Evolutionary conservation across 2,329 filamentous ascomycete genomes (phyloP).

Genomic region (Colletotrichum eleusines): DNA sequence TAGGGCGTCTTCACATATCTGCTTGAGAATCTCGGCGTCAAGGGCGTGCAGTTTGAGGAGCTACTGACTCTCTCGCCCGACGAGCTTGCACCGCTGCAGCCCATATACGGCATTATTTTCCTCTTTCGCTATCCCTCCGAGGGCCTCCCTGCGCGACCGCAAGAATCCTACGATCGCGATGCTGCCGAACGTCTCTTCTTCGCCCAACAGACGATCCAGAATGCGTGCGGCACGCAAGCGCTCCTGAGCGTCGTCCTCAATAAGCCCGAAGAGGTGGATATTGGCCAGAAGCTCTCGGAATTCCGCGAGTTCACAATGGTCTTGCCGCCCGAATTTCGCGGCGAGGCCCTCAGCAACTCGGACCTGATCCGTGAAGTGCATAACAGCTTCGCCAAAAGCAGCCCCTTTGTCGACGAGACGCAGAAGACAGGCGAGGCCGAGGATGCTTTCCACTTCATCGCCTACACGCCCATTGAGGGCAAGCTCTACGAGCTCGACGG

Average conservation of each 20-base stretch:
- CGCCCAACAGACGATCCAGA: conserved; percentile 96
- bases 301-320: conserved; percentile 91
- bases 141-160: conserved; percentile 59
- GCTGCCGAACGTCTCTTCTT: conserved; percentile 89
- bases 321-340: conserved; percentile 79
- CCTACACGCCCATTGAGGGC: conserved; percentile 85
- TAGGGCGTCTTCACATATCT: conserved; percentile 97
- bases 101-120: conserved; percentile 96
- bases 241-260: conserved; percentile 93
- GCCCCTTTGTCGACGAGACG: conserved; percentile 94
- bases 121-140: conserved; percentile 96
- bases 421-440: conserved; percentile 78
- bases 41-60: conserved; percentile 97
- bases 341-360: conserved; percentile 71
- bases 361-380: conserved; percentile 82
- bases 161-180: conserved; percentile 74
- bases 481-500: conserved; percentile 95
- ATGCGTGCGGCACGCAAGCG: conserved; percentile 97
- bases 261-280: conserved; percentile 76
- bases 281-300: conserved; percentile 77
- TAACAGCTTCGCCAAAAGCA: conserved; percentile 90
- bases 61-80: conserved; percentile 88
- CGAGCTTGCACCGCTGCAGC: conserved; percentile 76
- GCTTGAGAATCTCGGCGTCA: conserved; percentile 89
- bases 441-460: conserved; percentile 98